Conservation (phyloP, 495 filamentous ascomycete genomes). For the Annulohypoxylon bovei region DNA sequence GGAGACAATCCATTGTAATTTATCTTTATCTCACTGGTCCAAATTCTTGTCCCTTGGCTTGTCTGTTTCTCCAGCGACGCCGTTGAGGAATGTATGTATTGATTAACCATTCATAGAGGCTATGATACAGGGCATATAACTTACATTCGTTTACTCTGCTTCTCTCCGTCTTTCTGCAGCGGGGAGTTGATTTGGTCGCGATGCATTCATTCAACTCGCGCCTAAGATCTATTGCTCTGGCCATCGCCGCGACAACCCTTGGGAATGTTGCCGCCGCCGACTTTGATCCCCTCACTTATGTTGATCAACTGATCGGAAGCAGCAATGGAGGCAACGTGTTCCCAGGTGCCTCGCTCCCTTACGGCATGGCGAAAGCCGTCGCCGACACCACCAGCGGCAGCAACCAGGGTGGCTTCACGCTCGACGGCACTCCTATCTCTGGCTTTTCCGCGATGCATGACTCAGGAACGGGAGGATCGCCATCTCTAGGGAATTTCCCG, state of each 20-base stretch:
- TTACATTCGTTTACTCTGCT: conserved; percentile 24
- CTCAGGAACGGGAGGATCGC: conserved; percentile 73
- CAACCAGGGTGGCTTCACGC: conserved; percentile 78
- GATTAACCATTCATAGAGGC: conserved; percentile 11
- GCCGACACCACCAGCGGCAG: conserved; percentile 71
- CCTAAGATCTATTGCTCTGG: conserved; percentile 24
- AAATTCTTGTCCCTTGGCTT: conserved; percentile 16
- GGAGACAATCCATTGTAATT: conserved; percentile 9
- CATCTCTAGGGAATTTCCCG: conserved; percentile 79
- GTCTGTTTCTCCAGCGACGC: conserved; percentile 8
- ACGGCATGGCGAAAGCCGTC: conserved; percentile 81
- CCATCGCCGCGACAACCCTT: conserved; percentile 21
- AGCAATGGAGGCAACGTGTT: conserved; percentile 78
- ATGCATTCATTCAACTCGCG: conserved; percentile 36
- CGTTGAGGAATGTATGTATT: conserved; percentile 34
- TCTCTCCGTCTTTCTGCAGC: conserved; percentile 14
- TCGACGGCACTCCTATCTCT: conserved; percentile 67
- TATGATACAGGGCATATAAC: conserved; percentile 20
- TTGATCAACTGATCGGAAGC: conserved; percentile 69
- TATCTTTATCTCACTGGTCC: conserved; percentile 28
- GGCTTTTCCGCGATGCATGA: conserved; percentile 78
- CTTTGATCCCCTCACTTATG: conserved; percentile 53
- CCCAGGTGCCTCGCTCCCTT: conserved; percentile 76
- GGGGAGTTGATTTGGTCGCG: conserved; percentile 19
- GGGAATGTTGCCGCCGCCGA: conserved; percentile 30